Evolutionary conservation across 768 basidiomycete species (phyloP).

Genomic region (Lentinula detonsa): DNA sequence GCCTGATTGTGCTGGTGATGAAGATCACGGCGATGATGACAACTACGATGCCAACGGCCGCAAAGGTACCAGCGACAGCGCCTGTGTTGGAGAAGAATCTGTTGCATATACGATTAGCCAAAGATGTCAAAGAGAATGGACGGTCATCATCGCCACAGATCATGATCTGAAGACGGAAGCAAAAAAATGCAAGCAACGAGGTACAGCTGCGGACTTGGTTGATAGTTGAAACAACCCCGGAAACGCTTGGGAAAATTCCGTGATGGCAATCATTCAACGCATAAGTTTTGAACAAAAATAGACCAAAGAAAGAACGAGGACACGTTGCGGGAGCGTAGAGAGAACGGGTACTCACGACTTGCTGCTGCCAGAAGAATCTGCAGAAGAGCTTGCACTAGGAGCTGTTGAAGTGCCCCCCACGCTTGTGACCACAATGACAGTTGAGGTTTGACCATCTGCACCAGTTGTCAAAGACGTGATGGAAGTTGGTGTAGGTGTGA

Average conservation of each 20-base stretch:
- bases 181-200: not conserved
- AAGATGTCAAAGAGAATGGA: not conserved
- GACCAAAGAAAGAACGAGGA: not conserved
- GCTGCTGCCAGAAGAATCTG: not conserved
- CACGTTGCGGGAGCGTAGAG: not conserved
- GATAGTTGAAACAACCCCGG: not conserved
- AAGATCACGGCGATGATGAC: constrained; percentile 44
- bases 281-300: not conserved
- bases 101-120: not conserved
- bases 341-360: not conserved
- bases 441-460: not conserved
- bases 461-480: not conserved
- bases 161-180: not conserved
- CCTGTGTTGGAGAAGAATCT: constrained; percentile 72
- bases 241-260: not conserved
- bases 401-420: not conserved
- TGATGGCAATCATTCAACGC: not conserved
- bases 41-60: constrained; percentile 60
- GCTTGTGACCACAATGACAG: not conserved
- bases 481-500: not conserved
- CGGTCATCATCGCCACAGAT: not conserved
- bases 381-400: not conserved
- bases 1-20: constrained; percentile 47
- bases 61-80: constrained; percentile 68
- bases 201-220: not conserved